Evolutionary conservation across 306 rosid genomes (phyloP), one percentile per base, ranked within the genome.

Genomic region (Gillenia trifoliata): DNA sequence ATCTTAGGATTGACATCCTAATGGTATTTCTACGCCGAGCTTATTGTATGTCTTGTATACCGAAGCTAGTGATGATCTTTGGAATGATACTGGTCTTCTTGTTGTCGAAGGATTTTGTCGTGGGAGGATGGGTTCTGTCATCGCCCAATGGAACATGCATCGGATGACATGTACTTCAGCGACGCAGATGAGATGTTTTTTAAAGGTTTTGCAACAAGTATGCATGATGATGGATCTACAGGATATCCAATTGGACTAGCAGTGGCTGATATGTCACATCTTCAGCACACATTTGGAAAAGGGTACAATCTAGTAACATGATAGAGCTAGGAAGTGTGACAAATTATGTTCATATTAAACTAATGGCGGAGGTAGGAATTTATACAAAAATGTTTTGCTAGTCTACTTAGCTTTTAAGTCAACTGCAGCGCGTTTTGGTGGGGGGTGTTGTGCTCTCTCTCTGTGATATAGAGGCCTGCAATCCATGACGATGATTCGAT

Each of bases 101-200:
- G 34, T 73, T 76, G 47, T 74, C 74, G 65, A 81, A 94, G 98
- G 91, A 87, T 85, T 70, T 88, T 94, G 91, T 77, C 85, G 25
- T 94, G 93, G 94, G 98, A 88, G 83, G 92, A 85, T 83, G 93
- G 87, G 38, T 90, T 85, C 76, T 79, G 29, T 79, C 88, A 84
- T 66, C 76, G 70, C 76, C 72, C 77, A 66, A 84, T 36, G 76
- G 87, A 73, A 30, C 77, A n/a, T 75, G 57, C 63, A 30, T 33
- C 76, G 75, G 84, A 75, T 74, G 83, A 79, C 75, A 33, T 79
- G 64, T 67, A 67, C 76, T 76, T 80, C 28, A 54, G 74, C 54
- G 82, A 72, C 54, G 59, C 54, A 2, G 80, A 83, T 60, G 79
- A 57, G 30, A 68, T 70, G 71, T 64, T 65, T 66, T 82, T 82